phyloP scores from a whole-genome alignment of 2,329 filamentous ascomycete species.

The Talaromyces sp. region DNA sequence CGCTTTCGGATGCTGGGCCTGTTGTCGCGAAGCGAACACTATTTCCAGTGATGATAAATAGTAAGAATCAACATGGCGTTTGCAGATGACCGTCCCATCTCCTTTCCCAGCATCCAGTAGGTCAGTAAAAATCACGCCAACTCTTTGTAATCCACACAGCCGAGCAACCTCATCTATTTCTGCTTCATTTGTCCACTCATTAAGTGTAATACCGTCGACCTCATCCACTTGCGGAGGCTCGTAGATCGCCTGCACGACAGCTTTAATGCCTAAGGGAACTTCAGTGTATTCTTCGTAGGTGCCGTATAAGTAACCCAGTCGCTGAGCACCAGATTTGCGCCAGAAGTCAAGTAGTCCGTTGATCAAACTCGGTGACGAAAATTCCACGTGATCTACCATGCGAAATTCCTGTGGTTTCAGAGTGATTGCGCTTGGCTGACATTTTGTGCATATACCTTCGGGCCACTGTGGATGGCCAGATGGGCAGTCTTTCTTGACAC shows the following conservation, averaged over 20 bases:
- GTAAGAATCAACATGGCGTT: constrained; percentile 92
- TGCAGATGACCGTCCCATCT: constrained; percentile 87
- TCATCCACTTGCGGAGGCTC: constrained; percentile 91
- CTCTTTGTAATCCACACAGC: constrained; percentile 78
- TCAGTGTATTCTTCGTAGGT: constrained; percentile 86
- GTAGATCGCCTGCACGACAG: constrained; percentile 94
- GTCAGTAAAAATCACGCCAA: constrained; percentile 95
- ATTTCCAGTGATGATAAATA: constrained; percentile 91
- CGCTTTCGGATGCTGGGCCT: constrained; percentile 81
- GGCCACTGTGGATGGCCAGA: constrained; percentile 92
- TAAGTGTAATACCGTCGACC: constrained; percentile 78
- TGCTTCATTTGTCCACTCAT: constrained; percentile 79
- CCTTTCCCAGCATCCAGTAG: constrained; percentile 75
- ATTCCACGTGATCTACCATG: constrained; percentile 98
- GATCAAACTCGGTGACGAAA: constrained; percentile 77
- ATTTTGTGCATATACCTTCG: constrained; percentile 96
- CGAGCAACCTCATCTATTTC: constrained; percentile 77
- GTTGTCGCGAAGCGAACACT: constrained; percentile 79
- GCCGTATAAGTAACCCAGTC: constrained; percentile 87
- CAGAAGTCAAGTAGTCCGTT: constrained; percentile 90
- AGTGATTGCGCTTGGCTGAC: constrained; percentile 94
- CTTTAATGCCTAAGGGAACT: constrained; percentile 90
- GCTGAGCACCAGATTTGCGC: constrained; percentile 78
- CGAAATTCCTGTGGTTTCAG: constrained; percentile 90
- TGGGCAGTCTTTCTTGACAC: constrained; percentile 83